Percentiles rank a stretch among this genome's conserved stretches.
Conservation (phyloP, 176 grass and related monocot genomes). For the Eleusine indica region DNA sequence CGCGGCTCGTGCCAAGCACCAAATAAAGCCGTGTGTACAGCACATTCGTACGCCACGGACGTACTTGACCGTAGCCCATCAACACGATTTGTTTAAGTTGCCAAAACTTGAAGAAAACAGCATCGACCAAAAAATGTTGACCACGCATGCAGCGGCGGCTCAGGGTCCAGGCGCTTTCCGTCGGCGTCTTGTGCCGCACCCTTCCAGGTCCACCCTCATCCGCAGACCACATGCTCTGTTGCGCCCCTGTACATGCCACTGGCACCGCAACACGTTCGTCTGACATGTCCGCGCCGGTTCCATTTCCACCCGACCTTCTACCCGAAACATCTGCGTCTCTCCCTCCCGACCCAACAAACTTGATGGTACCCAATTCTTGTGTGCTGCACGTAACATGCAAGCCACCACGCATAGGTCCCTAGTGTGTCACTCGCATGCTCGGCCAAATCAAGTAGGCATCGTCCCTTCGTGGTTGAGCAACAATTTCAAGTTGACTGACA, state of each 20-base stretch:
- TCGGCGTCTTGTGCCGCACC: neutral
- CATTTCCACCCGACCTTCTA: neutral
- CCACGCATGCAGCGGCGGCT: neutral
- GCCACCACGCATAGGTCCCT: neutral
- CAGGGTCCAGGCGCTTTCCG: neutral
- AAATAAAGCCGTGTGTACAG: neutral
- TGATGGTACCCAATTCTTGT: neutral
- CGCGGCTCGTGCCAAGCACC: neutral
- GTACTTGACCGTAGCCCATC: neutral
- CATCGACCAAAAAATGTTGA: neutral
- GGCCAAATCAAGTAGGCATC: neutral
- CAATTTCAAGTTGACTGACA: neutral
- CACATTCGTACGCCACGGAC: neutral
- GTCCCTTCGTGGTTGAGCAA: neutral
- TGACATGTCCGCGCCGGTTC: neutral
- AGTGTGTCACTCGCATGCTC: neutral
- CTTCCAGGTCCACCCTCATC: neutral
- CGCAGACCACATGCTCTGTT: neutral
- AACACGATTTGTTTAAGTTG: too few species aligned
- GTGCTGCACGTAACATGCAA: conserved; percentile 15
- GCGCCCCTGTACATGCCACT: neutral
- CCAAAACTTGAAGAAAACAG: neutral
- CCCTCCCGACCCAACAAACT: neutral
- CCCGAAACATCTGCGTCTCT: neutral
- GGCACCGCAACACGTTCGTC: neutral